Base-by-base conservation (phyloP, 202 grass and related monocot genomes). In the Panicum virgatum region DNA sequence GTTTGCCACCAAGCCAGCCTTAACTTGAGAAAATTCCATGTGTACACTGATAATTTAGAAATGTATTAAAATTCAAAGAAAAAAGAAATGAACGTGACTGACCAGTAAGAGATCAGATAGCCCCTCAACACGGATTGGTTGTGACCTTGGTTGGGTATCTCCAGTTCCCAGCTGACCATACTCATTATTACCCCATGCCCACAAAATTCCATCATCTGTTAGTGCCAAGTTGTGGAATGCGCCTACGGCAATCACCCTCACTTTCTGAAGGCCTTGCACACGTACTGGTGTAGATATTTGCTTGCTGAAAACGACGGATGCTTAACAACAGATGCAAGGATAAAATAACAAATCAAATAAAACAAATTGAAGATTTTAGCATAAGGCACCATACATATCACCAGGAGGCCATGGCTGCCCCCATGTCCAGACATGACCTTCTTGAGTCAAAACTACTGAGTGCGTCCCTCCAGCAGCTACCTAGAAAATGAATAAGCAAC, bases 401-500 rank as follows among this genome's bases (percentile, higher is more conserved):
- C 96, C 96, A 42, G 96, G 96, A 63, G 96, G 96, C 96, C 96
- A 98, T 66, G 96, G 96, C 86, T 98, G 96, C 2, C 96, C 96
- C 96, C 96, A 96, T 59, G 92, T 93, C 96, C 96, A 98, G 66
- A 98, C 92, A 25, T 96, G 86, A 44, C 92, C 96, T 83, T 98
- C 92, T 86, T 90, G 90, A 61, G 96, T 98, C 73, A 98, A 85
- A 67, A 92, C 96, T 23, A 98, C 90, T 5, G 96, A 93, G 57
- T 98, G 96, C 60, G 96, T 98, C 50, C 96, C 96, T 84, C 96
- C 96, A 77, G 96, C 96, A 72, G 96, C 96, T 47, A 98, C 92
- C 92, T 98, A 77, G 23, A 89, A 44, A 71, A 71, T 13, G 34
- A 52, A 84, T 72, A 69, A 77, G 27, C 32, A 71, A 64, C 53